These are phyloP conservation scores for Penicillium sp. DNA, from an alignment of 2,329 filamentous ascomycete species.

Conservation along the genomic window DNA sequence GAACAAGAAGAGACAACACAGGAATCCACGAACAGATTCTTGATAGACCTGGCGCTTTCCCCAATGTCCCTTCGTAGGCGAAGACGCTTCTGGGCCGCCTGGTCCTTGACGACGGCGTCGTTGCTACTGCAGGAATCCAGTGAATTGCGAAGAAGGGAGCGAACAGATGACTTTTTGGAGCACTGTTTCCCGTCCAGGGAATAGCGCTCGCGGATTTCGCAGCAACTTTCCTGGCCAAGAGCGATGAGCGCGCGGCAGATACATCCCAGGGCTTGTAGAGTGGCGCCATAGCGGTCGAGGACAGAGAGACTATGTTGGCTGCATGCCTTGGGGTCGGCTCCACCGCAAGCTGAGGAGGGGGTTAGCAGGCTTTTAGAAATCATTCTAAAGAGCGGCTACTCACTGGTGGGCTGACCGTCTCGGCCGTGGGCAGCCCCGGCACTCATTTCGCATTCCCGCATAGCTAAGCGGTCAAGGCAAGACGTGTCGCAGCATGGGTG, in stretches of 20 bases:
- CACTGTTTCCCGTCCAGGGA: too few species aligned
- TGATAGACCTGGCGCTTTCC: too few species aligned
- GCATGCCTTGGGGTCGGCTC: conserved; percentile 1
- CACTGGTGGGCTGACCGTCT: too few species aligned
- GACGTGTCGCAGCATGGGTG: conserved; percentile 1
- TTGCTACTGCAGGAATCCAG: too few species aligned
- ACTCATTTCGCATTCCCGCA: not conserved
- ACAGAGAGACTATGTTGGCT: not conserved
- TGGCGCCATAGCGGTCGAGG: conserved; percentile 29
- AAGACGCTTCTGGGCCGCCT: too few species aligned
- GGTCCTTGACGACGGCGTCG: too few species aligned
- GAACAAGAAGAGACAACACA: not conserved
- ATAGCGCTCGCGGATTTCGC: conserved; percentile 27
- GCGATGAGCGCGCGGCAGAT: conserved; percentile 60
- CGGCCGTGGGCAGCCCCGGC: not conserved
- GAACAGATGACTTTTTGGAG: too few species aligned
- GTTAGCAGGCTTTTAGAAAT: not conserved
- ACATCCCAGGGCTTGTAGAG: conserved; percentile 56
- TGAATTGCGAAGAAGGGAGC: too few species aligned
- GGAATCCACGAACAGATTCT: not conserved
- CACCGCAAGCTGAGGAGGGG: not conserved
- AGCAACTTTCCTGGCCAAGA: conserved; percentile 59
- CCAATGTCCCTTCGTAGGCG: too few species aligned
- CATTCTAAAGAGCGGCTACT: too few species aligned
- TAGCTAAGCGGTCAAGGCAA: conserved; percentile 3